phyloP scores from a whole-genome alignment of 345 rosid species.

The rapeseed (Brassica napus) region Da-Ae NC_063447.1:53123001-53123500 shows the following conservation, averaged over 20 bases:
- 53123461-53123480: slow-evolving; percentile 14
- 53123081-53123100: neutral
- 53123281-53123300: neutral
- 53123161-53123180: neutral
- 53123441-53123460: slow-evolving; percentile 35
- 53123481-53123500: slow-evolving; percentile 15
- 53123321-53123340: neutral
- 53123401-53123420: slow-evolving; percentile 35
- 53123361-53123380: neutral
- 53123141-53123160: neutral
- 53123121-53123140: neutral
- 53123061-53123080: neutral
- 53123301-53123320: slow-evolving; percentile 1
- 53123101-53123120: neutral
- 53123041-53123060: neutral
- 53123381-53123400: slow-evolving; percentile 38
- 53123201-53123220: neutral
- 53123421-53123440: slow-evolving; percentile 31
- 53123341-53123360: neutral
- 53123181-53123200: neutral
- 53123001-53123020: neutral
- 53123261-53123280: neutral
- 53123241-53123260: neutral
- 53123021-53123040: neutral
- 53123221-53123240: neutral